Evolutionary conservation across 108 stramenopile genomes (phyloP).

Genomic region (Cyclostephanos tholiformis): DNA sequence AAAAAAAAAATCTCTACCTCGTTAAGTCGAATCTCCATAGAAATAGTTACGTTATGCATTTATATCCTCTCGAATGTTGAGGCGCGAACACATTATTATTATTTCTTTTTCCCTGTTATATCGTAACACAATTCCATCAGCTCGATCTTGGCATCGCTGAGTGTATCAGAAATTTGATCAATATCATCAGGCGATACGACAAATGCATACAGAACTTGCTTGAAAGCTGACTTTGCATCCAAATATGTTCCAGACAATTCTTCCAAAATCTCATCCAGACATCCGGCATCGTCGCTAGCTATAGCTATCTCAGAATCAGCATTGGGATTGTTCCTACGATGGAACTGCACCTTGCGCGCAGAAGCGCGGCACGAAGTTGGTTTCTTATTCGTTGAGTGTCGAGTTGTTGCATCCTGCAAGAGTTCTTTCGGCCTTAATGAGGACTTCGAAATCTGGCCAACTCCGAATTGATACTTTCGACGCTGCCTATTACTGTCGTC

Average conservation of each 20-base stretch:
- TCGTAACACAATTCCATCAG: conserved; percentile 8
- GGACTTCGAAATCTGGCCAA: conserved; percentile 2
- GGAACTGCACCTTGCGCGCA: background rate
- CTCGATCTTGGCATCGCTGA: conserved; percentile 22
- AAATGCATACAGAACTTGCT: conserved; percentile 43
- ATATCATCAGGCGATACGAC: conserved; percentile 28
- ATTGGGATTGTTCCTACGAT: conserved; percentile 8
- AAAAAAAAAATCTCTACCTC: no score
- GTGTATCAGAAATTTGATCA: conserved; percentile 33
- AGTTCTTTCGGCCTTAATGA: background rate
- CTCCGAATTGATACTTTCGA: conserved; percentile 13
- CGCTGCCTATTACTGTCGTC: conserved; percentile 22
- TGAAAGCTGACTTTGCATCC: conserved; percentile 24
- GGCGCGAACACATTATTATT: background rate
- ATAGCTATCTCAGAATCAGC: conserved; percentile 8
- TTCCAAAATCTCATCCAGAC: conserved; percentile 16
- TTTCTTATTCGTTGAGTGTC: background rate
- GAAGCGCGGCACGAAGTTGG: background rate
- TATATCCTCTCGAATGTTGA: background rate
- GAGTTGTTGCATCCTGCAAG: background rate
- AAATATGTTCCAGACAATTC: conserved; percentile 19
- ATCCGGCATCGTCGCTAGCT: conserved; percentile 4
- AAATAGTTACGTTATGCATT: background rate
- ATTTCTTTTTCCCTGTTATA: background rate
- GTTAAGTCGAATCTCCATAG: no score